Conservation (phyloP, 331 rosid species). For the Malus hybrid region DNA sequence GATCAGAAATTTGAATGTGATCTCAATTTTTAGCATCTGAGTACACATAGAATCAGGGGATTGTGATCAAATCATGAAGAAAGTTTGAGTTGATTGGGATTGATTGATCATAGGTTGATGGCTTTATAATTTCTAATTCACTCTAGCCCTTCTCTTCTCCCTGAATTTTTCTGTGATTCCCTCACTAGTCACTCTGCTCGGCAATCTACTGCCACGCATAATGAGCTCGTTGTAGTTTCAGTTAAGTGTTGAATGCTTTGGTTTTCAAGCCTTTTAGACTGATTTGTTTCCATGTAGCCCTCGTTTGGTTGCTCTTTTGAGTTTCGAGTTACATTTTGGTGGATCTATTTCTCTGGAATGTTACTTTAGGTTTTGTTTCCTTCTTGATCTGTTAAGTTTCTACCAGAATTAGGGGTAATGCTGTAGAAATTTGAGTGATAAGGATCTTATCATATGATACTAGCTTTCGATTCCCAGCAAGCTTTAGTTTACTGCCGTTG, state of each 20-base stretch:
- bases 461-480: no score
- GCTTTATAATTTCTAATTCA: background rate
- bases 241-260: background rate
- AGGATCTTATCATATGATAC: no score
- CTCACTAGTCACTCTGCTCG: background rate
- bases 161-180: background rate
- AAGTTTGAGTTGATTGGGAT: background rate
- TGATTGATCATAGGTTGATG: background rate
- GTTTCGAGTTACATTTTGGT: no score
- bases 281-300: background rate
- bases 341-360: no score
- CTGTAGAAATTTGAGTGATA: no score
- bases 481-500: no score
- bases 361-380: no score
- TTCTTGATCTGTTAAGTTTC: no score
- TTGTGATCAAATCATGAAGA: background rate
- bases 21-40: background rate
- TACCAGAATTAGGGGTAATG: no score
- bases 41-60: background rate
- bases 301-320: background rate
- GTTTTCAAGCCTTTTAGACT: background rate
- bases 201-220: background rate
- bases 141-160: background rate
- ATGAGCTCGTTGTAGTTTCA: background rate
- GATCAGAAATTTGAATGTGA: background rate